phyloP scores from a whole-genome alignment of 306 rosid genomes.

The Inga laurina region DNA sequence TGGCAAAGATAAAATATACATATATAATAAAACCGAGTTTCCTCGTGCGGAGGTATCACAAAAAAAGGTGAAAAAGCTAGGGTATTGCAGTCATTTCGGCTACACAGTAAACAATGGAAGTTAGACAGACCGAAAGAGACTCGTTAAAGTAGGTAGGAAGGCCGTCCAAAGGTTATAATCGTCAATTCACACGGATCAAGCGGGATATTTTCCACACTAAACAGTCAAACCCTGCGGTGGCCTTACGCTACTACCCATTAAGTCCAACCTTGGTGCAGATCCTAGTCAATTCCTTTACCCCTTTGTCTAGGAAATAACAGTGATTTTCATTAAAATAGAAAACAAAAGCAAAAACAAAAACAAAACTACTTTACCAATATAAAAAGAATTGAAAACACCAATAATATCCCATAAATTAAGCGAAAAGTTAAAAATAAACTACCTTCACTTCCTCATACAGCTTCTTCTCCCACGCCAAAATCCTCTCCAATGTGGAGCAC shows the following conservation, averaged over 20 bases:
- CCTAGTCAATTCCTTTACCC: conserved; percentile 25
- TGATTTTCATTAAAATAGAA: background rate
- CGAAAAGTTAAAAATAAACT: background rate
- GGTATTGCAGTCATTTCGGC: conserved; percentile 35
- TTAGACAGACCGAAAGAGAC: conserved; percentile 27
- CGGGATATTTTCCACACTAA: conserved; percentile 27
- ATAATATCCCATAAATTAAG: background rate
- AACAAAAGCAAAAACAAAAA: background rate
- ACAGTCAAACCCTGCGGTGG: conserved; percentile 54
- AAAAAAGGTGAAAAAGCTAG: background rate
- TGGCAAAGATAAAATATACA: background rate
- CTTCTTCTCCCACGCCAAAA: conserved; percentile 99
- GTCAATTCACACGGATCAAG: conserved; percentile 33
- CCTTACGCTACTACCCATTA: conserved; percentile 43
- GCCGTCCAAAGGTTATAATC: conserved; percentile 42
- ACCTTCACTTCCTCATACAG: conserved; percentile 94
- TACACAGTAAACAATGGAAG: background rate
- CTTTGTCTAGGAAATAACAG: conserved; percentile 35
- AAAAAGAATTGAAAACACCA: background rate
- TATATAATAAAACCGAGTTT: background rate
- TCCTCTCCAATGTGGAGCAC: conserved; percentile 86
- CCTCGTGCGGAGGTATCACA: background rate
- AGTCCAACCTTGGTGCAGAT: conserved; percentile 26
- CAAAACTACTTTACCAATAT: background rate
- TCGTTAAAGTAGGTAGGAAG: conserved; percentile 16